Evolutionary conservation across 768 basidiomycete species (phyloP).

Genomic region (Amyloporia xantha): DNA sequence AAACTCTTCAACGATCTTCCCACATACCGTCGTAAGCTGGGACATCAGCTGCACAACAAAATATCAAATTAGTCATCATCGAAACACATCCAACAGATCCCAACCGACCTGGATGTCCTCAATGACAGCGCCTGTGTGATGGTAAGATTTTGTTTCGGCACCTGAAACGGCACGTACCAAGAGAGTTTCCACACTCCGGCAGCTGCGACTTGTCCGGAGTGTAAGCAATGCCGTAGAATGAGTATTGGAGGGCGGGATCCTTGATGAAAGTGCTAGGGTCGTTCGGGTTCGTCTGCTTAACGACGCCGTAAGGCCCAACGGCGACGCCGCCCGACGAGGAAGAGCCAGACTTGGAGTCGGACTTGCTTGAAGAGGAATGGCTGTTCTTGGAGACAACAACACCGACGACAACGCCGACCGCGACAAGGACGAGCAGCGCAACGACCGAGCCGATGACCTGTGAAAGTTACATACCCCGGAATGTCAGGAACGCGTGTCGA

Average conservation of each 20-base stretch:
- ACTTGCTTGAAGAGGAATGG: conserved; percentile 24
- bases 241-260: conserved; percentile 59
- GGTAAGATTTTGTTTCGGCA: too few species aligned
- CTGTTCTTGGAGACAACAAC: conserved; percentile 55
- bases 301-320: conserved; percentile 13
- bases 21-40: conserved; percentile 61
- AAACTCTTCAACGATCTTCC: too few species aligned
- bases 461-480: background rate
- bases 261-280: conserved; percentile 78
- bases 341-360: conserved; percentile 22
- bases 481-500: background rate
- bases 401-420: conserved; percentile 56
- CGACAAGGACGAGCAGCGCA: conserved; percentile 43
- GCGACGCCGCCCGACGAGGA: conserved; percentile 13
- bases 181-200: conserved; percentile 58
- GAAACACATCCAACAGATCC: conserved; percentile 15
- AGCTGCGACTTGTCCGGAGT: conserved; percentile 71
- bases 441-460: conserved; percentile 49
- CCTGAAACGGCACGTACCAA: conserved; percentile 25
- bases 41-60: conserved; percentile 69
- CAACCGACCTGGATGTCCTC: conserved; percentile 56
- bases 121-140: conserved; percentile 45
- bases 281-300: conserved; percentile 39
- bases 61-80: conserved; percentile 10
- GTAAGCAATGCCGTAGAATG: conserved; percentile 86